Conservation (phyloP, 2,329 filamentous ascomycete genomes). For the Aspergillus luchuensis region DNA sequence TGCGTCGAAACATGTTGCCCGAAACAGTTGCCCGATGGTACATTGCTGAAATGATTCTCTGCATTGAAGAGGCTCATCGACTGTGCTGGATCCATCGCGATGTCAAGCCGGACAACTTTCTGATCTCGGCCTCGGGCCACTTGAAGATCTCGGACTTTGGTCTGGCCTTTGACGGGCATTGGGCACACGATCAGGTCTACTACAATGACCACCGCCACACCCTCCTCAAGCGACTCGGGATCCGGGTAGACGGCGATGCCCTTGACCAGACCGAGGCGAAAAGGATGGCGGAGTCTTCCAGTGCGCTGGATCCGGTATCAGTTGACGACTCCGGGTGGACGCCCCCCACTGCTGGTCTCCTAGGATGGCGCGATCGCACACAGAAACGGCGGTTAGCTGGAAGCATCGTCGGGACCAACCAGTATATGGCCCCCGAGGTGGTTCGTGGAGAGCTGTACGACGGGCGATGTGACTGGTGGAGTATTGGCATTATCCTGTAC, state of each 20-base stretch:
- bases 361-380: constrained; percentile 70
- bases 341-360: constrained; percentile 52
- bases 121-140: constrained; percentile 85
- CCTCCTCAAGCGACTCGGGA: constrained; percentile 73
- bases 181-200: constrained; percentile 86
- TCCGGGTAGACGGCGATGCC: constrained; percentile 72
- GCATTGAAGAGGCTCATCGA: constrained; percentile 86
- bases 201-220: constrained; percentile 81
- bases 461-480: constrained; percentile 96
- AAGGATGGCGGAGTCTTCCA: constrained; percentile 26
- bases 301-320: not conserved
- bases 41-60: constrained; percentile 92
- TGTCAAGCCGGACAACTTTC: constrained; percentile 95
- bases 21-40: constrained; percentile 84
- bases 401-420: constrained; percentile 90
- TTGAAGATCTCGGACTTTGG: constrained; percentile 97
- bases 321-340: constrained; percentile 30
- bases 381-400: constrained; percentile 73
- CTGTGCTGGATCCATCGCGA: constrained; percentile 92
- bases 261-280: constrained; percentile 64
- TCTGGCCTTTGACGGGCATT: constrained; percentile 91
- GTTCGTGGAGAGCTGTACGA: constrained; percentile 81
- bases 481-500: constrained; percentile 88
- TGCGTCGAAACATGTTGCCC: constrained; percentile 79
- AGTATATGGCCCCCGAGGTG: constrained; percentile 98